A percentile compares a stretch with the other conserved stretches of the same genome.
These are phyloP conservation scores for Sphenostylis stenocarpa DNA, from an alignment of 306 rosid genomes.

Conservation along the genomic window DNA sequence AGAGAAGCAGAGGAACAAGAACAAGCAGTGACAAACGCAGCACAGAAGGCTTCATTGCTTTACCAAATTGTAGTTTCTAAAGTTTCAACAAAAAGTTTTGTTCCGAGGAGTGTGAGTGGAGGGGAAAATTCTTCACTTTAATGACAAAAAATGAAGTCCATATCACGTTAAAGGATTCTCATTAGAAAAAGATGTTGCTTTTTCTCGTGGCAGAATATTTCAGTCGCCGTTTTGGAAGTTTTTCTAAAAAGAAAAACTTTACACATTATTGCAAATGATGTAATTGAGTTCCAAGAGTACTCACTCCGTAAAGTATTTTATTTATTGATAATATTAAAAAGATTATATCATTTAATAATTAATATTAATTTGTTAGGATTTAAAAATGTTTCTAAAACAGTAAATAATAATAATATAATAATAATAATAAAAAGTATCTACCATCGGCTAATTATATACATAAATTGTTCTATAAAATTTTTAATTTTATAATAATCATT, in stretches of 20 bases:
- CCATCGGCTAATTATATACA: too few species aligned
- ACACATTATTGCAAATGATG: background rate
- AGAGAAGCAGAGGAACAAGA: constrained; percentile 39
- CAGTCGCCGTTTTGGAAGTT: background rate
- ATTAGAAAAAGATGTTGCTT: background rate
- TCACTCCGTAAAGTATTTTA: too few species aligned
- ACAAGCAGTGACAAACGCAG: constrained; percentile 15
- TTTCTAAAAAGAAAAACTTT: background rate
- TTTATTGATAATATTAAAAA: too few species aligned
- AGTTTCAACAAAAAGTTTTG: background rate
- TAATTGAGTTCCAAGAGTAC: background rate
- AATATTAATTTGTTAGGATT: too few species aligned
- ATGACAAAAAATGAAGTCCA: background rate
- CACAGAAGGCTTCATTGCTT: constrained; percentile 29
- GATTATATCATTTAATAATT: too few species aligned
- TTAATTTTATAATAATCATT: too few species aligned
- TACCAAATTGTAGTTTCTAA: background rate
- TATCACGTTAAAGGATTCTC: background rate
- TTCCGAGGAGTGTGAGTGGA: background rate
- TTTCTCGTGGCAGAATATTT: background rate
- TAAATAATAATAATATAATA: too few species aligned
- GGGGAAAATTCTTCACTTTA: background rate
- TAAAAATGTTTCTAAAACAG: too few species aligned
- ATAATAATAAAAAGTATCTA: too few species aligned
- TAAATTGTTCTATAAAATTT: too few species aligned